Conservation (phyloP, 495 filamentous ascomycete genomes). For the Aeminium ludgeri region DNA sequence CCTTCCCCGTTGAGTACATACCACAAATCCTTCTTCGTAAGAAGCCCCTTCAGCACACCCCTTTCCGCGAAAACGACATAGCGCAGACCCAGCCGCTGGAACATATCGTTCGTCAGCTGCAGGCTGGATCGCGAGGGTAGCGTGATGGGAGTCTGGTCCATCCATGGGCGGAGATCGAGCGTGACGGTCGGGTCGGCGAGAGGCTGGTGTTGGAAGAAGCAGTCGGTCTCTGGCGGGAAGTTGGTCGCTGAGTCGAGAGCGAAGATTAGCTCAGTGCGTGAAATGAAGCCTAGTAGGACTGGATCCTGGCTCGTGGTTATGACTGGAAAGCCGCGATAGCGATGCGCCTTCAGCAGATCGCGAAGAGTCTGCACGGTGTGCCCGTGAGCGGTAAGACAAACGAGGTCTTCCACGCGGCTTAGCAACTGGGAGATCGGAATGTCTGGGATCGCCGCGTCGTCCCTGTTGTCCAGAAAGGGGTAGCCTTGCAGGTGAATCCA, state of each 20-base stretch:
- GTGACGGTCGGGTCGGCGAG: slow-evolving; percentile 61
- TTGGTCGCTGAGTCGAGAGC: slow-evolving; percentile 46
- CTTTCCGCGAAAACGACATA: slow-evolving; percentile 78
- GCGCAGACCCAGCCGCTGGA: slow-evolving; percentile 78
- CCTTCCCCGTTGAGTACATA: slow-evolving; percentile 71
- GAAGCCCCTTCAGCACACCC: slow-evolving; percentile 63
- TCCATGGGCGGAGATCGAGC: slow-evolving; percentile 84
- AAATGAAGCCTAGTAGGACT: slow-evolving; percentile 77
- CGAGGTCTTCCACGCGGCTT: slow-evolving; percentile 80
- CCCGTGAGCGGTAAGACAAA: slow-evolving; percentile 68
- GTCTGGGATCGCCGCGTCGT: slow-evolving; percentile 66
- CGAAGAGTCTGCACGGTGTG: slow-evolving; percentile 67
- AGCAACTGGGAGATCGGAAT: slow-evolving; percentile 71
- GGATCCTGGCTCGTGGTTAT: slow-evolving; percentile 59
- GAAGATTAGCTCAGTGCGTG: slow-evolving; percentile 73
- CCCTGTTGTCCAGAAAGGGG: slow-evolving; percentile 85
- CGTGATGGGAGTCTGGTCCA: slow-evolving; percentile 95
- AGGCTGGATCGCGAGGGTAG: slow-evolving; percentile 57
- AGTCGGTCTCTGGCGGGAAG: slow-evolving; percentile 59
- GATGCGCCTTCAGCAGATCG: slow-evolving; percentile 49
- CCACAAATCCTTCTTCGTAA: slow-evolving; percentile 99
- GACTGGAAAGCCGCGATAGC: slow-evolving; percentile 85
- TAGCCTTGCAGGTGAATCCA: slow-evolving; percentile 97
- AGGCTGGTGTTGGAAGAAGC: slow-evolving; percentile 68
- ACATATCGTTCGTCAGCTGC: slow-evolving; percentile 71